A percentile compares a stretch with the other conserved stretches of the same genome.
Conservation (phyloP, 2,329 filamentous ascomycete genomes). For the Colletotrichum melonis region DNA sequence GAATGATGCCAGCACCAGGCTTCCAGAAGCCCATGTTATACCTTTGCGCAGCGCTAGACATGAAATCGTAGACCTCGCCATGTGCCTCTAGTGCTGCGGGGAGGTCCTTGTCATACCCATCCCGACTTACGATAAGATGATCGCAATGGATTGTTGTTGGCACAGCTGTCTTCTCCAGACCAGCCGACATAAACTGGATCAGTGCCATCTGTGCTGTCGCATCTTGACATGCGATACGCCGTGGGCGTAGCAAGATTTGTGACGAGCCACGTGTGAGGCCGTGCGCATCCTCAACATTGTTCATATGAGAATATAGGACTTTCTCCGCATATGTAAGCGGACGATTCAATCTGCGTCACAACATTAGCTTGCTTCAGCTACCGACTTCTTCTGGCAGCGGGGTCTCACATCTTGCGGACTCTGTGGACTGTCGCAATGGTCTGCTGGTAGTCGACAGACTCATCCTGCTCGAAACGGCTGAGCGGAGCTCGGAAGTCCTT, state of each 20-base stretch:
- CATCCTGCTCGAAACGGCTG: no score
- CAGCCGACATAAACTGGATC: slow-evolving; percentile 99
- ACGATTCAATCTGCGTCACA: no score
- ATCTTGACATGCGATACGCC: slow-evolving; percentile 99
- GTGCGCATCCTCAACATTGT: slow-evolving; percentile 89
- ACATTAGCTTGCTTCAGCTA: no score
- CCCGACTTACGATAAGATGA: slow-evolving; percentile 98
- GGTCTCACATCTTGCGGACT: no score
- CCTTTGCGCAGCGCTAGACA: slow-evolving; percentile 93
- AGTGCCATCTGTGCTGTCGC: slow-evolving; percentile 99
- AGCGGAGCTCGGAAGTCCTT: no score
- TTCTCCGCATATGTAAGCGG: slow-evolving; percentile 97
- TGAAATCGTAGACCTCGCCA: slow-evolving; percentile 99
- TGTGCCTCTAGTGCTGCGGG: slow-evolving; percentile 91
- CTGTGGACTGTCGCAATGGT: no score
- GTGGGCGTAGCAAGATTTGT: slow-evolving; percentile 95
- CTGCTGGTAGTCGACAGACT: no score
- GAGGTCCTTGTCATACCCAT: slow-evolving; percentile 94
- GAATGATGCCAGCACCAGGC: slow-evolving; percentile 98
- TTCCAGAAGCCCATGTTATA: slow-evolving; percentile 99
- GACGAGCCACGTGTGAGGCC: slow-evolving; percentile 96
- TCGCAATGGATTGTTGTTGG: slow-evolving; percentile 98
- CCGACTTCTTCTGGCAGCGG: no score
- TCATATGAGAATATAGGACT: slow-evolving; percentile 98
- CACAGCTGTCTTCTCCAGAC: slow-evolving; percentile 94